These are phyloP conservation scores for Camelina laxa DNA, from an alignment of 345 rosid species.

Conservation along the genomic window DNA sequence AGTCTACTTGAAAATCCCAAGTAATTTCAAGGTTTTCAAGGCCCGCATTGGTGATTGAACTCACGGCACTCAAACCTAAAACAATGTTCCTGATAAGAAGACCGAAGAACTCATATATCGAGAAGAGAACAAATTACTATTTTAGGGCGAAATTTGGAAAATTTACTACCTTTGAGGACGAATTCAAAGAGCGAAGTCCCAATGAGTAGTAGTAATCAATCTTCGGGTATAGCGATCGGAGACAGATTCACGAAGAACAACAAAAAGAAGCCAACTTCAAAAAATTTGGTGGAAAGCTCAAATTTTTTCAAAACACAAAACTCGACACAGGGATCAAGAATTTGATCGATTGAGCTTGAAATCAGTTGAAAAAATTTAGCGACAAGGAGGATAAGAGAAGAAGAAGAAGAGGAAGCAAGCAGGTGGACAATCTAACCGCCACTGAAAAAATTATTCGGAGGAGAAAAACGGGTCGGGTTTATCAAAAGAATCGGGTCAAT, in stretches of 20 bases:
- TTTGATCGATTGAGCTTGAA: background rate
- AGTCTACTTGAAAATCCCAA: background rate
- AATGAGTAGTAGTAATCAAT: constrained; percentile 1
- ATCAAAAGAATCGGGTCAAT: background rate
- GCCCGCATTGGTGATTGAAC: constrained; percentile 28
- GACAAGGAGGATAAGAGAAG: background rate
- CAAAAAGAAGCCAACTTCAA: background rate
- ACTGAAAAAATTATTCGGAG: background rate
- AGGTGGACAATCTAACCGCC: constrained; percentile 14
- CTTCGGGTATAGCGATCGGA: constrained; percentile 8
- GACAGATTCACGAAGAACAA: background rate
- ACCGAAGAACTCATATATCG: constrained; percentile 25
- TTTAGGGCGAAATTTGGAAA: background rate
- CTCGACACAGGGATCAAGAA: background rate
- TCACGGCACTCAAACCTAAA: constrained; percentile 12
- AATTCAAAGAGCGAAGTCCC: background rate
- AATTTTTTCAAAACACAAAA: background rate
- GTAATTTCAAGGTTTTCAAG: background rate
- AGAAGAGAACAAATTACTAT: background rate
- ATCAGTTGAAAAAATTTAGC: background rate
- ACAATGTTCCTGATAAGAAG: constrained; percentile 19
- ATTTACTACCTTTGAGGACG: constrained; percentile 21
- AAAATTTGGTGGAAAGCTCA: background rate
- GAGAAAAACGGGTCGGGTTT: constrained; percentile 23
- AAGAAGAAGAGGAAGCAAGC: background rate